These are phyloP conservation scores for Colletotrichum lentis DNA, from an alignment of 2,329 filamentous ascomycete species.

Conservation along the genomic window DNA sequence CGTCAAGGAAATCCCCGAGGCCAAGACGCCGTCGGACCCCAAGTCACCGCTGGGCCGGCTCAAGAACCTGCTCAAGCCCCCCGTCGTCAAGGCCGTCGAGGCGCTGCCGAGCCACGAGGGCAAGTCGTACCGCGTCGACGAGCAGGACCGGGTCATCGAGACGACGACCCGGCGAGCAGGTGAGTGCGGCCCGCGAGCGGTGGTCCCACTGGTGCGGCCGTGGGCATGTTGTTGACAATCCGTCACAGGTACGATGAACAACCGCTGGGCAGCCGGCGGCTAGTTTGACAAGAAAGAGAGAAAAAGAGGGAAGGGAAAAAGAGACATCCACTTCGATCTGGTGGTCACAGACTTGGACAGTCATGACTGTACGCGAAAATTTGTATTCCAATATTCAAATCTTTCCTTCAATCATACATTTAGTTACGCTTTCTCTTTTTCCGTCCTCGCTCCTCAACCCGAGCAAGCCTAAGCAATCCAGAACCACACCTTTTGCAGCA, in stretches of 20 bases:
- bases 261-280: slow-evolving; percentile 7
- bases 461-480: slow-evolving; percentile 57
- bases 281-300: background rate
- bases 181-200: background rate
- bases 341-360: no score
- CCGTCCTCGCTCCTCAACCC: background rate
- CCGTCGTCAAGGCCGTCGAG: slow-evolving; percentile 32
- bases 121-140: slow-evolving; percentile 37
- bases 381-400: background rate
- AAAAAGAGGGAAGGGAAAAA: no score
- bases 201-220: no score
- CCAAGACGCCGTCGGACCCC: slow-evolving; percentile 21
- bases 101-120: slow-evolving; percentile 30
- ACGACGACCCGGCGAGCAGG: slow-evolving; percentile 31
- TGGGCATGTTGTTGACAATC: background rate
- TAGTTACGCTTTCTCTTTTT: background rate
- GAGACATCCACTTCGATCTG: background rate
- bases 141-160: slow-evolving; percentile 33
- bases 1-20: slow-evolving; percentile 31
- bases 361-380: background rate
- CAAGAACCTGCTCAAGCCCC: slow-evolving; percentile 33
- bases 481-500: slow-evolving; percentile 62
- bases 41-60: slow-evolving; percentile 24
- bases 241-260: slow-evolving; percentile 8
- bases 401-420: background rate